A percentile compares a stretch with the other conserved stretches of the same genome.
These are phyloP conservation scores for Leucosporidium yakuticum DNA, from an alignment of 768 basidiomycete genomes.

Conservation along the genomic window DNA sequence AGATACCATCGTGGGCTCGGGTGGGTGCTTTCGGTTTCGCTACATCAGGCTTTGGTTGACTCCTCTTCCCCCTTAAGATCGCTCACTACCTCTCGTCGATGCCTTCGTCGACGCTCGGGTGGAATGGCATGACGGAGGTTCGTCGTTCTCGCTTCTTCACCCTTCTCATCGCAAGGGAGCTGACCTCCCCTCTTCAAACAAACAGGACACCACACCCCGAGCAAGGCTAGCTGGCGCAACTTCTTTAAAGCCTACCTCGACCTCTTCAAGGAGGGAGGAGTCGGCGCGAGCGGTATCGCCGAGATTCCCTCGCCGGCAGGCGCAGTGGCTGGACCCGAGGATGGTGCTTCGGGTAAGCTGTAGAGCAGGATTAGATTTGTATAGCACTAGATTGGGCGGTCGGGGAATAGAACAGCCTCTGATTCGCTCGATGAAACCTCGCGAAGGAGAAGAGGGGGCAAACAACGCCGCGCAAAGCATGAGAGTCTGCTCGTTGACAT, in stretches of 20 bases:
- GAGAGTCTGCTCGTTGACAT: too few relatives aligned
- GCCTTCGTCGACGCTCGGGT: constrained; percentile 57
- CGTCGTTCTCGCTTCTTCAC: constrained; percentile 36
- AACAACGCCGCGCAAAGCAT: too few relatives aligned
- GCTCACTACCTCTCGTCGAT: constrained; percentile 56
- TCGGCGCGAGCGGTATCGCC: background rate
- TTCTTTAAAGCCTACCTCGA: constrained; percentile 61
- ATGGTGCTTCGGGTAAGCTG: constrained; percentile 6
- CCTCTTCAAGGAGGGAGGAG: constrained; percentile 21
- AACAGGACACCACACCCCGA: constrained; percentile 76
- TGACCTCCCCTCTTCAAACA: constrained; percentile 3
- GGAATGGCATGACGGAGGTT: constrained; percentile 74
- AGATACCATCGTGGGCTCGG: constrained; percentile 59
- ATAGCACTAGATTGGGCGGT: too few relatives aligned
- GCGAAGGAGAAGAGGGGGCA: too few relatives aligned
- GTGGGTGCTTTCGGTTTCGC: background rate
- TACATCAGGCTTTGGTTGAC: background rate
- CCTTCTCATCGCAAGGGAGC: background rate
- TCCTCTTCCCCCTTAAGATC: constrained; percentile 51
- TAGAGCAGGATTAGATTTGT: background rate
- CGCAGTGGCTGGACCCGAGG: background rate
- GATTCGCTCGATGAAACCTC: too few relatives aligned
- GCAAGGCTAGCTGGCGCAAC: constrained; percentile 65
- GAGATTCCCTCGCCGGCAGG: constrained; percentile 16
- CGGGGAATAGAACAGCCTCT: too few relatives aligned